Percentiles rank a stretch among this genome's conserved stretches.
Evolutionary conservation across 805 yeast genomes (phyloP).

Genomic region (Saccharomycopsis vini): DNA sequence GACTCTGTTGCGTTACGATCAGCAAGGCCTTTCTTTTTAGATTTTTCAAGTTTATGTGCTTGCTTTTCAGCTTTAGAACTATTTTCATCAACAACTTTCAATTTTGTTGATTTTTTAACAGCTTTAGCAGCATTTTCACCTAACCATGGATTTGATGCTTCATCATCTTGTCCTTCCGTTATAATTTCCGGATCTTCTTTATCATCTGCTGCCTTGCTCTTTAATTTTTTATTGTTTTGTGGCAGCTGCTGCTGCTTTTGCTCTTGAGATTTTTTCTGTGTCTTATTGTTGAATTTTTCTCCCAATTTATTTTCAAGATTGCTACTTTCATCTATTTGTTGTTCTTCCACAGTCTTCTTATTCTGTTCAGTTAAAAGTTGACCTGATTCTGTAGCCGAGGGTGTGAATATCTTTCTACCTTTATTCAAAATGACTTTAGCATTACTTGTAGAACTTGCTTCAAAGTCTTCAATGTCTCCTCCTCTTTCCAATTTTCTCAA

Average conservation of each 20-base stretch:
- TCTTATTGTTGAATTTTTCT: slow-evolving; percentile 20
- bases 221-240: neutral
- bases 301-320: slow-evolving; percentile 35
- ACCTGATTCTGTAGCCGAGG: slow-evolving; percentile 34
- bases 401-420: slow-evolving; percentile 79
- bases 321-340: slow-evolving; percentile 41
- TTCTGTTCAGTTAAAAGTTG: slow-evolving; percentile 30
- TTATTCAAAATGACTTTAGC: slow-evolving; percentile 48
- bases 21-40: slow-evolving; percentile 22
- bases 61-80: slow-evolving; percentile 43
- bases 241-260: slow-evolving; percentile 7
- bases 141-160: slow-evolving; percentile 43
- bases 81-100: slow-evolving; percentile 38
- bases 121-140: slow-evolving; percentile 25
- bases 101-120: slow-evolving; percentile 34
- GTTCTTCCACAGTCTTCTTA: slow-evolving; percentile 33
- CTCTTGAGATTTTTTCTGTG: slow-evolving; percentile 3
- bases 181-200: neutral
- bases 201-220: neutral
- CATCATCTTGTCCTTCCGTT: slow-evolving; percentile 15
- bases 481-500: slow-evolving; percentile 43
- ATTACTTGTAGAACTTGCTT: slow-evolving; percentile 28
- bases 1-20: slow-evolving; percentile 10
- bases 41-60: slow-evolving; percentile 35
- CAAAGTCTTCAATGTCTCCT: slow-evolving; percentile 33